phyloP scores from a whole-genome alignment of 139 green algal species.

The Chlamydomonas asymmetrica region DNA sequence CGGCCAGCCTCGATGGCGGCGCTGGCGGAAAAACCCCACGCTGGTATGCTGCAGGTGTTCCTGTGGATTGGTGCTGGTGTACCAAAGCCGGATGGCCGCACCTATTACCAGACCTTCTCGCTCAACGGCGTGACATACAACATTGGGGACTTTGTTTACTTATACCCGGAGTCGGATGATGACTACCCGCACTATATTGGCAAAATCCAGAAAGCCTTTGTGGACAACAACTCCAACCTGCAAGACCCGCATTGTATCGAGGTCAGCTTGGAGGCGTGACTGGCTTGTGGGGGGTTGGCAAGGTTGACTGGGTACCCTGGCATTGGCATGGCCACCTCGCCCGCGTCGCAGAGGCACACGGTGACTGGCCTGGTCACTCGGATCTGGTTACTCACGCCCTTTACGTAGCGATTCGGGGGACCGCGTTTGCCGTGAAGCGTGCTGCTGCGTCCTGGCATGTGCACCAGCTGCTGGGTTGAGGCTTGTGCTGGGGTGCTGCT shows the following conservation, averaged over 20 bases:
- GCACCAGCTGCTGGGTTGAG: too few species aligned
- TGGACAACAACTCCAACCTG: slow-evolving; percentile 35
- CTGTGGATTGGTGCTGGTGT: too few species aligned
- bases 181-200: slow-evolving; percentile 51
- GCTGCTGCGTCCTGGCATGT: too few species aligned
- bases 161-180: slow-evolving; percentile 60
- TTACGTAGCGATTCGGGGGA: background rate
- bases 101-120: slow-evolving; percentile 9
- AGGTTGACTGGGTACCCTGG: background rate
- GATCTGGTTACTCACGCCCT: background rate
- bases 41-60: too few species aligned
- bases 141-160: slow-evolving; percentile 47
- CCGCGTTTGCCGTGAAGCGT: too few species aligned
- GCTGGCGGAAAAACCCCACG: too few species aligned
- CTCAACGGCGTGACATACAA: slow-evolving; percentile 13
- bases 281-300: background rate
- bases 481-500: too few species aligned
- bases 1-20: too few species aligned
- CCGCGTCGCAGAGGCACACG: too few species aligned
- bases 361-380: too few species aligned
- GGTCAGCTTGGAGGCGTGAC: slow-evolving; percentile 23
- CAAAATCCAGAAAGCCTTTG: slow-evolving; percentile 40
- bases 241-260: slow-evolving; percentile 55
- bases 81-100: background rate
- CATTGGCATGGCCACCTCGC: too few species aligned